Evolutionary conservation across 1,284 basidiomycete genomes (phyloP).

Genomic region (Microbotryum intermedium): DNA sequence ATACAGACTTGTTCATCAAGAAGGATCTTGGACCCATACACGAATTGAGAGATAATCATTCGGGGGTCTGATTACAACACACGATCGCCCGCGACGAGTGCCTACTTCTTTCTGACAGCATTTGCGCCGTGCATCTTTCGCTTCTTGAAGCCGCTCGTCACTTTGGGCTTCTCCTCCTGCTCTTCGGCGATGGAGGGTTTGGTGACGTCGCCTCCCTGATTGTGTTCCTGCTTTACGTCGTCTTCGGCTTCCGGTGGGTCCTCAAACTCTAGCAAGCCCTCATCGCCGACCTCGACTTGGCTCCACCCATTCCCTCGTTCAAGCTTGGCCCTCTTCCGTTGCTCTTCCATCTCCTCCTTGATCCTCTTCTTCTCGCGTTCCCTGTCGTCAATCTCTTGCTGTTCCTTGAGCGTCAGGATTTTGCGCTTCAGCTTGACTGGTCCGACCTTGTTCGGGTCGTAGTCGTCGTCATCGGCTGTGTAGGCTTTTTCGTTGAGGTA

Average conservation of each 20-base stretch:
- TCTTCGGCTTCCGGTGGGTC: not conserved
- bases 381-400: slow-evolving; percentile 8
- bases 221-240: not conserved
- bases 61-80: no score
- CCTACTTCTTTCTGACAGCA: slow-evolving; percentile 3
- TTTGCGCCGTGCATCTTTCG: slow-evolving; percentile 23
- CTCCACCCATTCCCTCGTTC: slow-evolving; percentile 4
- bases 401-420: slow-evolving; percentile 25
- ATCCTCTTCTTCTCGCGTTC: slow-evolving; percentile 1
- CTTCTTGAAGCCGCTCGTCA: slow-evolving; percentile 29
- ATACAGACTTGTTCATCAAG: no score
- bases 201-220: slow-evolving; percentile 1
- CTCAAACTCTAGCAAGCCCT: slow-evolving; percentile 9
- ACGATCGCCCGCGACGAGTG: no score
- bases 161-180: not conserved
- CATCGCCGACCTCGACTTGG: not conserved
- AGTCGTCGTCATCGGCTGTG: slow-evolving; percentile 15
- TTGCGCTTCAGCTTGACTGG: slow-evolving; percentile 23
- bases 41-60: no score
- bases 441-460: slow-evolving; percentile 22
- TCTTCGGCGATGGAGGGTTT: not conserved
- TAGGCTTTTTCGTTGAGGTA: slow-evolving; percentile 19
- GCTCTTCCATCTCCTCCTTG: slow-evolving; percentile 4
- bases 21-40: no score
- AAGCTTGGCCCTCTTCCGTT: not conserved